Evolutionary conservation across 2,329 filamentous ascomycete species (phyloP), one percentile per base, ranked within the genome.

Genomic region (Ophiostoma triangulosporum): DNA sequence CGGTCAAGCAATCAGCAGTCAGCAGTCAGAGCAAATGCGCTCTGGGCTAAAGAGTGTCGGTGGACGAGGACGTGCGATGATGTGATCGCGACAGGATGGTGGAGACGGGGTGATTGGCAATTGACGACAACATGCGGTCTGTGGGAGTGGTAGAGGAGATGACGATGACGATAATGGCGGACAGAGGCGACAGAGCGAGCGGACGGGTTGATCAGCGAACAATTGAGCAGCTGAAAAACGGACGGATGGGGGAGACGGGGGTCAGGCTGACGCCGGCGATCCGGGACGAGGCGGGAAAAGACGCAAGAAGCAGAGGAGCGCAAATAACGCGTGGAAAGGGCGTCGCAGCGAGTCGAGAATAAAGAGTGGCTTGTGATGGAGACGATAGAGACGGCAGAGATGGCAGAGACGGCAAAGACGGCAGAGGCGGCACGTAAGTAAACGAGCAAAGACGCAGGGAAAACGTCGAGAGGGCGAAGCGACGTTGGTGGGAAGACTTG

Each of bases 51-150:
- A 32, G 46, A 6, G 46, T 22, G 46, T 48, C 17, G 46, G 46
- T 3, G 17, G 14, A 50, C 26, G 20, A 31, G 29, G n/a, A 50
- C 20, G 26, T 48, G 26, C 36, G 33, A 14, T 12, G 31, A 6
- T 31, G 46, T 24, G 40, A 27, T 48, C 33, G 54, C 36, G 24
- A 46, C 29, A 31, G 46, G 12, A 20, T 14, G 26, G 46, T 17
- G 26, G 20, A 48, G 46, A 33, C 46, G 17, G 29, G 11, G 27
- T 31, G 14, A 20, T 35, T 20, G 31, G 46, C 46, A 24, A 33
- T 45, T 52, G 45, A 29, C 27, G 50, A 50, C 31, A 35, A 55
- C 54, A 55, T 55, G 48, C 54, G 54, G 50, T 48, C 40, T 48
- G 26, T 27, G 51, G 31, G 14, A 14, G n/a, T n/a, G n/a, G n/a